Percentiles rank a stretch among this genome's conserved stretches.
Conservation (phyloP, 495 filamentous ascomycete genomes). For the Trichoderma virens region DNA sequence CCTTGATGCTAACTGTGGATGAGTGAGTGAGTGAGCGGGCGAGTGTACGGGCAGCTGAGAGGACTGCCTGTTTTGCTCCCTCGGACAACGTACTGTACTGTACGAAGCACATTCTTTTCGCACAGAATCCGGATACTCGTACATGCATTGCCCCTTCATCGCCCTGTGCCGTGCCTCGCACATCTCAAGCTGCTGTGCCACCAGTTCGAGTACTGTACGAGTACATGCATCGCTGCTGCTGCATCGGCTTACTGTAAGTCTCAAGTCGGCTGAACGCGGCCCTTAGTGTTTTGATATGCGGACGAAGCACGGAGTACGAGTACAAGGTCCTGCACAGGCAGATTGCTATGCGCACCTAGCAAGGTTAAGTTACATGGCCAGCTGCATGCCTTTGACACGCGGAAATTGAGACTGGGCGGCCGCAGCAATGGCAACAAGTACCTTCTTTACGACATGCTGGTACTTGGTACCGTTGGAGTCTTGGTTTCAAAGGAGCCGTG, state of each 20-base stretch:
- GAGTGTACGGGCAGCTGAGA: too few relatives aligned
- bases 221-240: neutral
- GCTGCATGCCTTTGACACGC: neutral
- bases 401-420: conserved; percentile 2
- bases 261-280: neutral
- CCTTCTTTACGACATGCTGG: too few relatives aligned
- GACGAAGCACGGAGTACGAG: too few relatives aligned
- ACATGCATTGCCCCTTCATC: too few relatives aligned
- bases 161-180: neutral
- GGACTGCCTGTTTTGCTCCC: too few relatives aligned
- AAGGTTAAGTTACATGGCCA: neutral
- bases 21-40: too few relatives aligned
- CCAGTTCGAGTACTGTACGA: too few relatives aligned
- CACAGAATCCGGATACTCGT: neutral
- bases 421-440: neutral
- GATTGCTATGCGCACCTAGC: neutral
- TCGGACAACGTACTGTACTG: too few relatives aligned
- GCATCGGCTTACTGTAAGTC: neutral
- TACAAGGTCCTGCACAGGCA: too few relatives aligned
- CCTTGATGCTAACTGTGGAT: too few relatives aligned
- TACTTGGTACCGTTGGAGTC: too few relatives aligned
- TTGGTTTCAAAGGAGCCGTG: neutral
- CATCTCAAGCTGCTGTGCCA: neutral
- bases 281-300: too few relatives aligned
- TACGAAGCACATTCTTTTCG: neutral